These are phyloP conservation scores for Capsicum pubescens DNA, from an alignment of 257 asterid species.

Conservation along the genomic window DNA sequence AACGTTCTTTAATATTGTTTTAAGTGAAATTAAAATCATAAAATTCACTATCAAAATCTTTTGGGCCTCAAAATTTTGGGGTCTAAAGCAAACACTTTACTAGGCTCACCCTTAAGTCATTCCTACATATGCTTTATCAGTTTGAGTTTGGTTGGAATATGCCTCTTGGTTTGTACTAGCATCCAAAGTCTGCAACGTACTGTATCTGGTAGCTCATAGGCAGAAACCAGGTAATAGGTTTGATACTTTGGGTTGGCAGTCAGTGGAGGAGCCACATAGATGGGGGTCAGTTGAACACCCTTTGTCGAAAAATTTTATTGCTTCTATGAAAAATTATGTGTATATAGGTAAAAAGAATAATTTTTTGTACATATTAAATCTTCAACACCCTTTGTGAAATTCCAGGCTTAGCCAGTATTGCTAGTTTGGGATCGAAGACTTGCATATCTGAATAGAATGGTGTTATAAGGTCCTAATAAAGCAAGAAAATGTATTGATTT, in stretches of 20 bases:
- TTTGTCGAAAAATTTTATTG: neutral
- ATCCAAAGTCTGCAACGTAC: neutral
- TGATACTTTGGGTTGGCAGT: neutral
- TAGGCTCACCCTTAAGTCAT: no score
- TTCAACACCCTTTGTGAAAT: neutral
- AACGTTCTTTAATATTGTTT: no score
- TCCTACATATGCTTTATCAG: neutral
- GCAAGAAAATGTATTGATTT: neutral
- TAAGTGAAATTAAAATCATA: no score
- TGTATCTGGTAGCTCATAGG: neutral
- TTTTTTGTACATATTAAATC: neutral
- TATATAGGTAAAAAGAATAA: neutral
- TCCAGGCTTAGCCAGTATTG: neutral
- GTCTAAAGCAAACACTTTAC: no score
- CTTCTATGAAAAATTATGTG: neutral
- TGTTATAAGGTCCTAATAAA: neutral
- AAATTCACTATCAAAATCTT: no score
- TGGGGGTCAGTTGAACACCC: neutral
- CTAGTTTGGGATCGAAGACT: neutral
- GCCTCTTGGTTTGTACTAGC: neutral
- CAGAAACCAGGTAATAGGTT: constrained; percentile 14
- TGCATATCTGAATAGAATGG: neutral
- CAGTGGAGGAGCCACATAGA: neutral
- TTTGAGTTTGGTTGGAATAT: neutral
- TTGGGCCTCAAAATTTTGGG: no score